Percentiles rank a stretch among this genome's conserved stretches.
phyloP scores from a whole-genome alignment of 2,329 filamentous ascomycete species.

The Diaporthe sp. region DNA sequence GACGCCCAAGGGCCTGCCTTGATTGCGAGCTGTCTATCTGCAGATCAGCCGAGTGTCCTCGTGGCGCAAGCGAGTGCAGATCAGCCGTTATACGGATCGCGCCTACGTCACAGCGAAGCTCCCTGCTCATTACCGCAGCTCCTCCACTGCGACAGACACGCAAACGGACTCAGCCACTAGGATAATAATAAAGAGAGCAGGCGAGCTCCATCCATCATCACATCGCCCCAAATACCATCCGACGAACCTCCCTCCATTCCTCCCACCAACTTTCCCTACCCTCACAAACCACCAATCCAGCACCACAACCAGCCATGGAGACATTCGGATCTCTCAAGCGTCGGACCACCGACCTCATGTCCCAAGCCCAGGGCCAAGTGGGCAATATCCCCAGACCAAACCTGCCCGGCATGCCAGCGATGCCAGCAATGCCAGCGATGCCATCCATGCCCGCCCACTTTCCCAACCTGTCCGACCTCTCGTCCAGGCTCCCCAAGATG shows the following conservation, averaged over 20 bases:
- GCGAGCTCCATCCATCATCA: slow-evolving; percentile 6
- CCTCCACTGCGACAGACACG: slow-evolving; percentile 27
- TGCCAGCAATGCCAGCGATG: slow-evolving; percentile 44
- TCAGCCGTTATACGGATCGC: slow-evolving; percentile 28
- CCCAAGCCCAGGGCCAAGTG: slow-evolving; percentile 33
- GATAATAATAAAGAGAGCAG: slow-evolving; percentile 26
- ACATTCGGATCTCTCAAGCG: slow-evolving; percentile 37
- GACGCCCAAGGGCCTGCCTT: slow-evolving; percentile 1
- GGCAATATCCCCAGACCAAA: slow-evolving; percentile 36
- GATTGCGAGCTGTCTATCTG: slow-evolving; percentile 6
- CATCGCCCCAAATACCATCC: slow-evolving; percentile 3
- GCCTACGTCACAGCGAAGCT: slow-evolving; percentile 37
- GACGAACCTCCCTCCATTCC: background rate
- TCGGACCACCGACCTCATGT: slow-evolving; percentile 38
- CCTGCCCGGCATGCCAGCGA: slow-evolving; percentile 45
- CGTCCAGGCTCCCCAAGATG: slow-evolving; percentile 46
- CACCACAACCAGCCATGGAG: slow-evolving; percentile 24
- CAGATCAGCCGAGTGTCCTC: slow-evolving; percentile 25
- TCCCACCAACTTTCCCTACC: background rate
- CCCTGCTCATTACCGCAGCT: slow-evolving; percentile 34
- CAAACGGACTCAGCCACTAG: slow-evolving; percentile 34
- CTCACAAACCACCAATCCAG: slow-evolving; percentile 4
- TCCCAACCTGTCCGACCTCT: slow-evolving; percentile 44
- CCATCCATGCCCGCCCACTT: slow-evolving; percentile 44
- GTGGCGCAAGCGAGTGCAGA: slow-evolving; percentile 31